These are phyloP conservation scores for Austropuccinia psidii DNA, from an alignment of 1,284 basidiomycete species.

Conservation along the genomic window DNA sequence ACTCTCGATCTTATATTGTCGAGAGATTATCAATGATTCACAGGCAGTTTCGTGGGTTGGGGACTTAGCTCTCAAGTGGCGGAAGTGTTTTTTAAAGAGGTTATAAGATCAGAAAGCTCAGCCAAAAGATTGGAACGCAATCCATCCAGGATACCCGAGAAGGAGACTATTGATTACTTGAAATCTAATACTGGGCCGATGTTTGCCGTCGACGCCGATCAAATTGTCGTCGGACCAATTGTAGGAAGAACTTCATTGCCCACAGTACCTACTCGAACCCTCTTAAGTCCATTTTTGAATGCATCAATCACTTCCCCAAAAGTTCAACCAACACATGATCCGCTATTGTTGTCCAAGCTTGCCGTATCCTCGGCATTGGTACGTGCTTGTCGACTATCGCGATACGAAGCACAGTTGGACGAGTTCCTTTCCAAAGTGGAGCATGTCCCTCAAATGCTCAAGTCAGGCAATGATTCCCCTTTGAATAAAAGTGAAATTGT, in stretches of 20 bases:
- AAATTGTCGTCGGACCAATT: slow-evolving; percentile 10
- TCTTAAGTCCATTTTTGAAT: slow-evolving; percentile 15
- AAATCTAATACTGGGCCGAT: slow-evolving; percentile 14
- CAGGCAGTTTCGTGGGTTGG: slow-evolving; percentile 33
- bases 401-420: slow-evolving; percentile 28
- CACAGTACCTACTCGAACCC: not conserved
- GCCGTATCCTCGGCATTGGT: slow-evolving; percentile 22
- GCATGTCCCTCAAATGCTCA: slow-evolving; percentile 18
- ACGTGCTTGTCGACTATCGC: slow-evolving; percentile 21
- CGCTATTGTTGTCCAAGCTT: slow-evolving; percentile 12
- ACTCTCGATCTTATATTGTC: not conserved
- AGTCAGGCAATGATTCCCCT: slow-evolving; percentile 25
- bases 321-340: not conserved
- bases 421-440: slow-evolving; percentile 31
- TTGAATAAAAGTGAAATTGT: slow-evolving; percentile 26
- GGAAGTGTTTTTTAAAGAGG: not conserved
- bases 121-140: slow-evolving; percentile 1
- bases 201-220: slow-evolving; percentile 20
- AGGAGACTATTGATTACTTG: slow-evolving; percentile 23
- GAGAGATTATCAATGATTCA: not conserved
- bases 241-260: not conserved
- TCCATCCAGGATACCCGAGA: slow-evolving; percentile 1
- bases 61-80: slow-evolving; percentile 16
- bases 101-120: not conserved
- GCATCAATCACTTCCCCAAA: not conserved